phyloP scores from a whole-genome alignment of 2,329 filamentous ascomycete species.

The Aspergillus puulaauensis region DNA sequence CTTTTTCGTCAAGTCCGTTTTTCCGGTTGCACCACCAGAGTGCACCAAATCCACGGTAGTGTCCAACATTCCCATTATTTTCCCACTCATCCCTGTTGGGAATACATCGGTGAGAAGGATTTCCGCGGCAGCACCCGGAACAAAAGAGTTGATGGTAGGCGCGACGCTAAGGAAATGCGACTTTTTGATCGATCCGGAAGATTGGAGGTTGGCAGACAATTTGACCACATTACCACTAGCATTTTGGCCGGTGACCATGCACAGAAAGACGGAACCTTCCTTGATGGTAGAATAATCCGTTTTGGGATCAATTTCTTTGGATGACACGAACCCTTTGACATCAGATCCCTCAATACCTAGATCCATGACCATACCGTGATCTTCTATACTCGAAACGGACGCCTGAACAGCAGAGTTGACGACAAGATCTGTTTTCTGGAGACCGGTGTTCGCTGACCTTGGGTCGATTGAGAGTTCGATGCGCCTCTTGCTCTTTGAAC shows the following conservation, averaged over 20 bases:
- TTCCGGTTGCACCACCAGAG: conserved; percentile 71
- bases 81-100: conserved; percentile 75
- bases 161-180: conserved; percentile 69
- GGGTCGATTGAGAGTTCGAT: conserved; percentile 88
- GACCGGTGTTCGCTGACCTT: conserved; percentile 70
- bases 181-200: conserved; percentile 66
- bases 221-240: conserved; percentile 82
- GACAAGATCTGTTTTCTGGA: conserved; percentile 72
- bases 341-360: conserved; percentile 69
- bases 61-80: conserved; percentile 88
- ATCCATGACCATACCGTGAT: conserved; percentile 93
- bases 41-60: conserved; percentile 89
- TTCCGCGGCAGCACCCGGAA: conserved; percentile 88
- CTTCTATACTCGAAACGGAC: conserved; percentile 86
- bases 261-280: conserved; percentile 81
- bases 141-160: conserved; percentile 82
- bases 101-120: conserved; percentile 76
- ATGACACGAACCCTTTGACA: conserved; percentile 79
- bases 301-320: conserved; percentile 71
- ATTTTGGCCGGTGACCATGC: conserved; percentile 72
- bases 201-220: conserved; percentile 71
- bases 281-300: conserved; percentile 68
- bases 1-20: conserved; percentile 69
- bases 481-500: conserved; percentile 69
- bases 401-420: conserved; percentile 80